Evolutionary conservation across 1,139 yeast genomes (phyloP), one percentile per base, ranked within the genome.

Genomic region (Candida sanyaensis): DNA sequence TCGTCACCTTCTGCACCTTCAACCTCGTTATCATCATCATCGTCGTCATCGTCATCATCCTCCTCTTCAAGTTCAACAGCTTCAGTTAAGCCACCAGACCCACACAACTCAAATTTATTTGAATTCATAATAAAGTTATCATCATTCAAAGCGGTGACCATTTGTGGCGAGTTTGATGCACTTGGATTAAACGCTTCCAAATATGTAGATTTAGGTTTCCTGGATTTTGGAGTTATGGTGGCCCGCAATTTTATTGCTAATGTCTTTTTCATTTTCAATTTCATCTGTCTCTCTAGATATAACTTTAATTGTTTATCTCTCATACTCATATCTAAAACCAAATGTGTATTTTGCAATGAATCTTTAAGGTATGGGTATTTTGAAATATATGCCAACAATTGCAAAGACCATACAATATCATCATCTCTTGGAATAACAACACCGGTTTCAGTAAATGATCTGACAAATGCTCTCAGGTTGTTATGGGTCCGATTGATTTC

Each of bases 401-500:
- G 98, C 47, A 93, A 74, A 5, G 96, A 87, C 97, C 97, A 91
- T 32, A 90, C 84, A 28, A 93, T 88, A 63, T 93, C 99, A 62
- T 92, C 97, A 54, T 89, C 96, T 51, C 90, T 80, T 1, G 97
- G 97, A 9, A 90, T 80, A 13, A 91, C 79, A 24, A 86, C 84
- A 1, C 96, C 96, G 1, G 78, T 71, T 49, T 85, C 81, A 30
- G 84, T 77, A 61, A 89, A 88, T 44, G 73, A 75, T 51, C 96
- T 74, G 6, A 91, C 92, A 0, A 77, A 71, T 31, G 66, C 62
- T 51, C 69, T 73, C 3, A 71, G 57, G 51, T 61, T 66, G 23
- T 62, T 55, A 46, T 62, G 51, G 24, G 58, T 56, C 17, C 57
- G 53, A 44, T 63, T 65, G 40, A 62, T 53, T 42, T 65, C 71